phyloP scores from a whole-genome alignment of 345 rosid species.

The Crucihimalaya himalaica region DNA sequence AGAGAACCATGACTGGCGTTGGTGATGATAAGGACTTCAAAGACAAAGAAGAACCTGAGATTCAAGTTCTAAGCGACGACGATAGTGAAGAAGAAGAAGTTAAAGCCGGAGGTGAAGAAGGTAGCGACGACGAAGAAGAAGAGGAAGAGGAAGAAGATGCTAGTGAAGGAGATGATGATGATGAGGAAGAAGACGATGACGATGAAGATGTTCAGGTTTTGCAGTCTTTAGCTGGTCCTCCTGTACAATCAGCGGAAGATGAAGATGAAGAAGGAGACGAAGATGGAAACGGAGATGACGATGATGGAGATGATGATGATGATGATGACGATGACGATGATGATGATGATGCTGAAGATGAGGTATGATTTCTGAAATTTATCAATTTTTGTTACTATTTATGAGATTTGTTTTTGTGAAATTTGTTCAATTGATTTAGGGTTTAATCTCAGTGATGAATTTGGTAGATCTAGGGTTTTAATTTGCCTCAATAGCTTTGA shows the following conservation, averaged over 20 bases:
- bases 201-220: slow-evolving; percentile 64
- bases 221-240: slow-evolving; percentile 59
- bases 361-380: slow-evolving; percentile 38
- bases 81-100: slow-evolving; percentile 43
- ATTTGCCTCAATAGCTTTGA: background rate
- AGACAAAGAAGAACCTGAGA: slow-evolving; percentile 39
- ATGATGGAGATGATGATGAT: slow-evolving; percentile 50
- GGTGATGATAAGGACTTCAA: slow-evolving; percentile 51
- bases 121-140: slow-evolving; percentile 48
- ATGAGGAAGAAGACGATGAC: slow-evolving; percentile 45
- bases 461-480: slow-evolving; percentile 29
- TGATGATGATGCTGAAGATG: slow-evolving; percentile 51
- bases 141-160: slow-evolving; percentile 46
- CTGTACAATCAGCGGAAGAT: slow-evolving; percentile 51
- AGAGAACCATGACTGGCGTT: slow-evolving; percentile 48
- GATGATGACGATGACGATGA: slow-evolving; percentile 57
- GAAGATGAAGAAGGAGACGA: slow-evolving; percentile 61
- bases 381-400: background rate
- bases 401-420: too few species aligned
- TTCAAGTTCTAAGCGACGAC: slow-evolving; percentile 39
- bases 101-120: slow-evolving; percentile 47
- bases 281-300: slow-evolving; percentile 35
- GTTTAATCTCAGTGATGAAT: background rate
- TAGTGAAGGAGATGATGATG: slow-evolving; percentile 48
- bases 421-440: background rate